These are phyloP conservation scores for Sordariomycetes sp. DNA, from an alignment of 2,329 filamentous ascomycete species.

Conservation along the genomic window DNA sequence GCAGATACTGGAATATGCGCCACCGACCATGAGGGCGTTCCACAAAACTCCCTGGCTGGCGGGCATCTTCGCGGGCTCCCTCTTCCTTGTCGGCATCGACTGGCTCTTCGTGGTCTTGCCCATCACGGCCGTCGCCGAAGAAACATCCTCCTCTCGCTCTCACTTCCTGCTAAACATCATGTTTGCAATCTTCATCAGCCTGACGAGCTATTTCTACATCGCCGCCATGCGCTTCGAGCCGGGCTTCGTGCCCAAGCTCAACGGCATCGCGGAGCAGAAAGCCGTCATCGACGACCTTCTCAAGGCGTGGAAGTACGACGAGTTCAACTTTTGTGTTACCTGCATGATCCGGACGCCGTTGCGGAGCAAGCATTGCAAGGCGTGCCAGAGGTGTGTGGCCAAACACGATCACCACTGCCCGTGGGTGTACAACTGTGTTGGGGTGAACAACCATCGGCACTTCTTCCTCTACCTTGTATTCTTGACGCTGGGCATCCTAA, in stretches of 20 bases:
- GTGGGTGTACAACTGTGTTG: slow-evolving; percentile 96
- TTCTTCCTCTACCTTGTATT: slow-evolving; percentile 85
- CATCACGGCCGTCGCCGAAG: slow-evolving; percentile 18
- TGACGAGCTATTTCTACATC: slow-evolving; percentile 80
- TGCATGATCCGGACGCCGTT: slow-evolving; percentile 93
- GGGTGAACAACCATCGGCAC: slow-evolving; percentile 90
- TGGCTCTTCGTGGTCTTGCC: slow-evolving; percentile 69
- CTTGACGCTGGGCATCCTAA: slow-evolving; percentile 65
- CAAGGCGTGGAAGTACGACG: slow-evolving; percentile 80
- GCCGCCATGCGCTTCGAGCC: slow-evolving; percentile 82
- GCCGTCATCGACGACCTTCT: slow-evolving; percentile 82
- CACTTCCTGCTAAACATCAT: slow-evolving; percentile 70
- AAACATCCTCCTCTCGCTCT: slow-evolving; percentile 13
- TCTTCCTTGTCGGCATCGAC: slow-evolving; percentile 71
- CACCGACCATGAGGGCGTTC: slow-evolving; percentile 78
- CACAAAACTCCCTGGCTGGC: slow-evolving; percentile 91
- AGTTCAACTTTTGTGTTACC: slow-evolving; percentile 83
- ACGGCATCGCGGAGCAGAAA: slow-evolving; percentile 83
- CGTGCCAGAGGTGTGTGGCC: slow-evolving; percentile 85
- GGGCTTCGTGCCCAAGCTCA: slow-evolving; percentile 84
- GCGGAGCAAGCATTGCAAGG: slow-evolving; percentile 89
- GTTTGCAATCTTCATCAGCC: slow-evolving; percentile 54
- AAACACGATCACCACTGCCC: slow-evolving; percentile 98
- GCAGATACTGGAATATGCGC: slow-evolving; percentile 72
- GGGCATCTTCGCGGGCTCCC: slow-evolving; percentile 80